Conservation (phyloP, 148 eudicot genomes). For the Selenicereus undatus region DNA sequence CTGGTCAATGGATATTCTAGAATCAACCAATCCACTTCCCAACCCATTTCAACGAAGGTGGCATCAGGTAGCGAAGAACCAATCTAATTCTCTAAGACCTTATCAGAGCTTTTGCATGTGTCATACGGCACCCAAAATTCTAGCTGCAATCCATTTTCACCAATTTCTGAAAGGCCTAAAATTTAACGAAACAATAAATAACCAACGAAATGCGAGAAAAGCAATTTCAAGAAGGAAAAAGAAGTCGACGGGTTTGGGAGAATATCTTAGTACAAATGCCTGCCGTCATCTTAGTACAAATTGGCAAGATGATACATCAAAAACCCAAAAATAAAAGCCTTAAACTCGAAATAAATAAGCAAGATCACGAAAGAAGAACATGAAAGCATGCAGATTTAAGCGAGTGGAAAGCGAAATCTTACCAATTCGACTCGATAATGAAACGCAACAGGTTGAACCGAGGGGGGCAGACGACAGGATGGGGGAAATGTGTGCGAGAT, state of each 20-base stretch:
- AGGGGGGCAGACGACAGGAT: not conserved
- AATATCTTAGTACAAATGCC: slow-evolving; percentile 16
- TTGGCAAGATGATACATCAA: not conserved
- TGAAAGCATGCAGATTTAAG: slow-evolving; percentile 7
- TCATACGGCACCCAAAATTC: too few relatives aligned
- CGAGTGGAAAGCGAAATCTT: not conserved
- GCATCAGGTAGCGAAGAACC: not conserved
- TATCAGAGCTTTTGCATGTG: not conserved
- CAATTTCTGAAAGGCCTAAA: not conserved
- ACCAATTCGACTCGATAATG: not conserved
- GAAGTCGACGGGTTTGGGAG: not conserved
- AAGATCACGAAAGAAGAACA: not conserved
- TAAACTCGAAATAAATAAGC: not conserved
- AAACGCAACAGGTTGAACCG: not conserved
- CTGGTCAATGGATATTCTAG: not conserved
- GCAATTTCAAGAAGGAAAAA: not conserved
- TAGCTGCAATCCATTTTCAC: not conserved
- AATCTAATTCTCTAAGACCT: not conserved
- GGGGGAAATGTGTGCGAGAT: not conserved
- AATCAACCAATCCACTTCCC: not conserved
- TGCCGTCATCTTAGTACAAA: slow-evolving; percentile 1
- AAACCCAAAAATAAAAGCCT: not conserved
- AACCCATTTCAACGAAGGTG: not conserved
- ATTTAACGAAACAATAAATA: not conserved
- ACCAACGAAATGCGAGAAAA: not conserved